Conservation (phyloP, 805 yeast species). For the Tetrapisispora namnaoensis region DNA sequence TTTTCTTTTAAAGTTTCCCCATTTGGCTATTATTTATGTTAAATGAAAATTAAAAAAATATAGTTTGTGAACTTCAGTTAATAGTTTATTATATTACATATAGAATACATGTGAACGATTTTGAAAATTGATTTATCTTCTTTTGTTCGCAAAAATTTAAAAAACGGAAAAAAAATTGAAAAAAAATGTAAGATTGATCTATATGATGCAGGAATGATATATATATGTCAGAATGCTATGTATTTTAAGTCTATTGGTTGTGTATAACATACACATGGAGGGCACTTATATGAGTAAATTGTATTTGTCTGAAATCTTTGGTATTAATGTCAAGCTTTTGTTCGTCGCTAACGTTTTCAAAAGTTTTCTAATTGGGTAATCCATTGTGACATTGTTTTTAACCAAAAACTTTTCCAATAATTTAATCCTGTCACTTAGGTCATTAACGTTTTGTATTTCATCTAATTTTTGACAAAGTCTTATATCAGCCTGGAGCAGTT, state of each 20-base stretch:
- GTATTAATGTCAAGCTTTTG: constrained; percentile 75
- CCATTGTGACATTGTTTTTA: constrained; percentile 6
- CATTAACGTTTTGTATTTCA: neutral
- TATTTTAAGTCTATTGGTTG: no score
- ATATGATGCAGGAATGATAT: no score
- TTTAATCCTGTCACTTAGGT: constrained; percentile 31
- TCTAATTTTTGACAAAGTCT: constrained; percentile 48
- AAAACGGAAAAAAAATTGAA: no score
- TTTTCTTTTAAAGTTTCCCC: no score
- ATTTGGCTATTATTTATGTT: neutral
- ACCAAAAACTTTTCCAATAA: constrained; percentile 72
- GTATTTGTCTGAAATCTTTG: constrained; percentile 59
- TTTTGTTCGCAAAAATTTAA: no score
- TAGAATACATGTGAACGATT: no score
- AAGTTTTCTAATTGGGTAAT: constrained; percentile 61
- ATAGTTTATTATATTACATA: no score
- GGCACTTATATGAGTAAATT: constrained; percentile 43
- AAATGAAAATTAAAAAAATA: neutral
- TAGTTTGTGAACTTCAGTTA: no score
- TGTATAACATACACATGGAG: neutral
- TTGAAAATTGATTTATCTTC: no score
- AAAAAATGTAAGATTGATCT: no score
- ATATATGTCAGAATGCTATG: no score
- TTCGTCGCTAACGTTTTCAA: constrained; percentile 82
- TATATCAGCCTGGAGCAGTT: constrained; percentile 48